These are phyloP conservation scores for Ceratobasidium papillatum DNA, from an alignment of 1,284 basidiomycete species.

Conservation along the genomic window DNA sequence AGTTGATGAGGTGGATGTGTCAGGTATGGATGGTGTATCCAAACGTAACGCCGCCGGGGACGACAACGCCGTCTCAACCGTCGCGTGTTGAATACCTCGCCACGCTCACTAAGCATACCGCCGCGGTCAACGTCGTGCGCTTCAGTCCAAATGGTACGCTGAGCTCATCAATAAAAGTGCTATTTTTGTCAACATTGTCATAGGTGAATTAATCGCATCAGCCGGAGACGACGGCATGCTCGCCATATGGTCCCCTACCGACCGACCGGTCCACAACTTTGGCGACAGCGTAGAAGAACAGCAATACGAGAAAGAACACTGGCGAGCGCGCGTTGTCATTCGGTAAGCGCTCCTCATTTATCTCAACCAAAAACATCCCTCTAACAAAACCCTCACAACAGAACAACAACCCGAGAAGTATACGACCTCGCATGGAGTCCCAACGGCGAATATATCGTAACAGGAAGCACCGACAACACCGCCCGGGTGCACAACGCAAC, in stretches of 20 bases:
- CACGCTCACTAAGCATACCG: constrained; percentile 91
- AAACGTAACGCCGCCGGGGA: constrained; percentile 67
- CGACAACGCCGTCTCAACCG: constrained; percentile 64
- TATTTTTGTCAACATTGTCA: not conserved
- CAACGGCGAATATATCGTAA: constrained; percentile 90
- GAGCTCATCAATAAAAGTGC: not conserved
- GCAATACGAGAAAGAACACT: constrained; percentile 92
- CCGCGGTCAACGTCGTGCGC: constrained; percentile 94
- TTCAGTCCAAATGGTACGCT: constrained; percentile 91
- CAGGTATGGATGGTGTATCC: constrained; percentile 96
- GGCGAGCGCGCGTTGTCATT: constrained; percentile 91
- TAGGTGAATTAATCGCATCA: constrained; percentile 89
- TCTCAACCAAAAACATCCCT: not conserved
- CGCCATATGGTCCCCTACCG: constrained; percentile 91
- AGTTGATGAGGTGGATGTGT: constrained; percentile 11
- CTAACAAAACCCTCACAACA: constrained; percentile 47
- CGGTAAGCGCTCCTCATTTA: constrained; percentile 60
- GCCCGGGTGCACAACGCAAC: constrained; percentile 82
- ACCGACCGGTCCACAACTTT: constrained; percentile 75
- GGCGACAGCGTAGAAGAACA: constrained; percentile 84
- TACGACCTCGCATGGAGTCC: constrained; percentile 99
- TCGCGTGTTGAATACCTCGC: constrained; percentile 97
- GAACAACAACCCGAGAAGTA: constrained; percentile 90
- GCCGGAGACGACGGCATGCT: constrained; percentile 98
- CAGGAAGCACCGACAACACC: constrained; percentile 96